These are phyloP conservation scores for Hordeum pubiflorum DNA, from an alignment of 202 grass and related monocot species.

Conservation along the genomic window DNA sequence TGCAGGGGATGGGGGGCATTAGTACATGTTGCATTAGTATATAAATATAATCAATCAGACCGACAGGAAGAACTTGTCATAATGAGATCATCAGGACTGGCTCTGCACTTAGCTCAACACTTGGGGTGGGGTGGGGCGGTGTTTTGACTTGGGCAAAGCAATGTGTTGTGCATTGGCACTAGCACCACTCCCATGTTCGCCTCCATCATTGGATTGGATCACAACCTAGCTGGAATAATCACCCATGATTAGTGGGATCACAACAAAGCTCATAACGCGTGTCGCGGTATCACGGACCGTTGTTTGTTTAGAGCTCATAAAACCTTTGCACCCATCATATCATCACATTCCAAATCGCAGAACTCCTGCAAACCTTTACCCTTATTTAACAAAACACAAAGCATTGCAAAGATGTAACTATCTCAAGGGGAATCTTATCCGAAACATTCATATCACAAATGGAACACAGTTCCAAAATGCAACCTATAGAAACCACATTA, in stretches of 20 bases:
- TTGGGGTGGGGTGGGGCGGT: not conserved
- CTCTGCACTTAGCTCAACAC: not conserved
- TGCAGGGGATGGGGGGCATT: not conserved
- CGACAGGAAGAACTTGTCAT: conserved; percentile 7
- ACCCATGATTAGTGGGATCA: not conserved
- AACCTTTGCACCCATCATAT: not conserved
- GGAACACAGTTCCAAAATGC: not conserved
- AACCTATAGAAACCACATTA: no score
- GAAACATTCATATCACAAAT: not conserved
- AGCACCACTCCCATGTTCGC: conserved; percentile 11
- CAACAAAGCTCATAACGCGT: not conserved
- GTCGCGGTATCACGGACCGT: not conserved
- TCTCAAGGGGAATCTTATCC: not conserved
- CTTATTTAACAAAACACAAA: not conserved
- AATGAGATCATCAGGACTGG: not conserved
- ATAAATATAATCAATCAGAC: not conserved
- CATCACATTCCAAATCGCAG: not conserved
- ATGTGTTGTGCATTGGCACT: conserved; percentile 12
- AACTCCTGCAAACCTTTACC: not conserved
- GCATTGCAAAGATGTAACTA: not conserved
- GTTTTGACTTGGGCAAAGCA: conserved; percentile 33
- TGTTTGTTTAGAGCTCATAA: not conserved
- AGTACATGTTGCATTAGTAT: not conserved
- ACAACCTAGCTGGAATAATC: not conserved
- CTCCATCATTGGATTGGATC: conserved; percentile 23